Evolutionary conservation across 805 yeast species (phyloP).

Genomic region (Yarrowia keelungensis): DNA sequence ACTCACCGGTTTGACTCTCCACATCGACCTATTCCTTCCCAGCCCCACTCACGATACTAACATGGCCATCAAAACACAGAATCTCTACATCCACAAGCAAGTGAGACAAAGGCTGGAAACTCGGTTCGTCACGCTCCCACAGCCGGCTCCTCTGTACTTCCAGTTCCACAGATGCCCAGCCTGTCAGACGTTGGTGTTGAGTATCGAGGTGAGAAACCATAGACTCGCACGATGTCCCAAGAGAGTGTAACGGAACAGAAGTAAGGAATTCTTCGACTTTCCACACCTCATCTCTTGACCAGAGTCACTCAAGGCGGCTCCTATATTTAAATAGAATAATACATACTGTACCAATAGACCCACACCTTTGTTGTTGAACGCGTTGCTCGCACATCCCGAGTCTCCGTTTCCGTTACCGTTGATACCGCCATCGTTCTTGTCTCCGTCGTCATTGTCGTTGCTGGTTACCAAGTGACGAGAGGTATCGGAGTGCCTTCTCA

Average conservation of each 20-base stretch:
- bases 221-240: background rate
- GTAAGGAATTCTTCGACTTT: no score
- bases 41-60: background rate
- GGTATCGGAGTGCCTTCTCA: no score
- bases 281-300: no score
- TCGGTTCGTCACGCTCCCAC: conserved; percentile 9
- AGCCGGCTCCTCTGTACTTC: background rate
- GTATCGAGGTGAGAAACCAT: conserved; percentile 9
- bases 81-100: background rate
- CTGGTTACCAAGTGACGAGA: no score
- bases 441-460: no score
- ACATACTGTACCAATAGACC: no score
- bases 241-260: background rate
- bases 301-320: no score
- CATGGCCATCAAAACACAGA: background rate
- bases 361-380: no score
- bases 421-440: no score
- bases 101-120: background rate
- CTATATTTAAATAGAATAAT: no score
- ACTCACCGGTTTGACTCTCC: background rate
- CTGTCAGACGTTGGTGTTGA: conserved; percentile 15
- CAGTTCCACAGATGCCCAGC: conserved; percentile 2
- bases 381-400: no score
- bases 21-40: background rate
- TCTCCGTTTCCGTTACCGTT: no score